Base-by-base conservation (phyloP, 768 basidiomycete genomes). In the Royoungia palumana region DNA sequence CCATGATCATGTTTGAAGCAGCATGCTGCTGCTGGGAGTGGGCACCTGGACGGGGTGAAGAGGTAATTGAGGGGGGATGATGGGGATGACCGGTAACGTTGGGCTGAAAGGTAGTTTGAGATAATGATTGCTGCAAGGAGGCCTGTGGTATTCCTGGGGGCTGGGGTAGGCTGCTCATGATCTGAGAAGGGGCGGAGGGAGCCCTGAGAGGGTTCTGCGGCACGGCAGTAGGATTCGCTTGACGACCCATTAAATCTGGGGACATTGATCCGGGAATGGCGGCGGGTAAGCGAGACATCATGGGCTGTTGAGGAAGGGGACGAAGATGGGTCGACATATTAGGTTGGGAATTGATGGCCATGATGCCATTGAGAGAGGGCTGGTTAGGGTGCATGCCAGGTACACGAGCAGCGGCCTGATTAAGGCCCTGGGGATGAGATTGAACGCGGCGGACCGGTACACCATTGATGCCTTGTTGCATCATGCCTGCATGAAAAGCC, bases 341-440 rank as follows among this genome's bases (percentile, higher is more conserved):
- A 41, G 66, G 61, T 57, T 73, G 77, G 38, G 66, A 68, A 57
- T 74, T 75, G 67, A 77, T 75, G 46, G 64, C 57, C 71, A 81
- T 76, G 63, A 72, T 70, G 37, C 64, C 66, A 22, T 65, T 66
- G 46, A 67, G 60, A 20, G 60, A 63, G 30, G 72, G 70, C 30
- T 65, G 69, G 28, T 60, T 58, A 24, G 69, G 59, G 55, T 71
- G 72, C 48, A 73, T 69, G 35, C 64, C 64, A 14, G 62, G 54
- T 43, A 58, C 62, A 58, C 72, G 74, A 24, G 53, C 65, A 41
- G 62, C 67, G 13, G 64, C 53, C 35, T 74, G 70, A 56, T 70
- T 75, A 49, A 76, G 57, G 64, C 57, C 65, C 53, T 77, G 74
- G 5, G 81, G 75, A 65, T 85, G 83, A 19, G 83, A 80, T 50